Evolutionary conservation across 306 rosid species (phyloP).

Genomic region (Inga laurina): DNA sequence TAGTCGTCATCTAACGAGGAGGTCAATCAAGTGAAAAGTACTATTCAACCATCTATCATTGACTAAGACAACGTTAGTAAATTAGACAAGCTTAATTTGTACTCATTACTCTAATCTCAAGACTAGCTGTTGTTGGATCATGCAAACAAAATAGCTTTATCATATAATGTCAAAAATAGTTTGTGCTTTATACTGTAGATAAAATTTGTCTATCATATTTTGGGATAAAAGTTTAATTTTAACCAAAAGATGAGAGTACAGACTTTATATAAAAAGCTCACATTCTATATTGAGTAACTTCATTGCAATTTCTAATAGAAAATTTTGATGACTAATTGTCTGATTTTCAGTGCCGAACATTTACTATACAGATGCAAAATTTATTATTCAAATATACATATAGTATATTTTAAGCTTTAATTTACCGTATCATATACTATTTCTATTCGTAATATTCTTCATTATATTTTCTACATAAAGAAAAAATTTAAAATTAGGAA

Average conservation of each 20-base stretch:
- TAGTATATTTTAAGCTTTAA: not conserved
- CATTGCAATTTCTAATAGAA: not conserved
- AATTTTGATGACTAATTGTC: not conserved
- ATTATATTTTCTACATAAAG: not conserved
- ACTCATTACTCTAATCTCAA: not conserved
- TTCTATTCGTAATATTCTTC: not conserved
- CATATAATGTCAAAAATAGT: not conserved
- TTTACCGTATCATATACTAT: not conserved
- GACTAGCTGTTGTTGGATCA: not conserved
- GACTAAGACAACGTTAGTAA: not conserved
- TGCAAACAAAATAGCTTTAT: not conserved
- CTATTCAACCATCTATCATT: not conserved
- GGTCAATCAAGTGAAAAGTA: not conserved
- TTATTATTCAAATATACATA: not conserved
- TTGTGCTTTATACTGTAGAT: not conserved
- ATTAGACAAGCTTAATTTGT: conserved; percentile 5
- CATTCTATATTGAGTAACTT: not conserved
- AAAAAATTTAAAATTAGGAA: not conserved
- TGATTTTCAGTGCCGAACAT: not conserved
- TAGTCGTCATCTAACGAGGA: not conserved
- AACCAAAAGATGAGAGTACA: not conserved
- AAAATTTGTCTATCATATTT: not conserved
- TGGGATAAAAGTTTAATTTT: not conserved
- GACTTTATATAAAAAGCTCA: not conserved
- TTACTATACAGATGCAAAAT: not conserved